Evolutionary conservation across 192 early-diverging fungal species (phyloP), one percentile per base, ranked within the genome.

Genomic region (Fimicolochytrium jonesii): DNA sequence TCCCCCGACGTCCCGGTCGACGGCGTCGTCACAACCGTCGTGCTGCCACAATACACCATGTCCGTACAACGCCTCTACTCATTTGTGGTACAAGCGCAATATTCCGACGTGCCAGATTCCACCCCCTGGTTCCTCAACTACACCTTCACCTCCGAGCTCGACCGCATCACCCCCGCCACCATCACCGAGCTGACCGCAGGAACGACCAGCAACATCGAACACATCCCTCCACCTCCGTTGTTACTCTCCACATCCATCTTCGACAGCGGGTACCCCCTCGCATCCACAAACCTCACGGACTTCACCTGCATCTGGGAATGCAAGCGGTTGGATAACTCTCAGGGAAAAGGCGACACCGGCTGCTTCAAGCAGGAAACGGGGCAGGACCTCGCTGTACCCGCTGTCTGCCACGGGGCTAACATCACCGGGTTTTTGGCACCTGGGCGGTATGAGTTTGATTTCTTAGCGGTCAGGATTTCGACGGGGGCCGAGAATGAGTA

Each of bases 281-380:
- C 42, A n/a, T 13, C 53, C 6, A 55, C 53, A 2, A 55, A 55
- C 32, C 13, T 30, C 3, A 36, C 53, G 2, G 53, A 55, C 35
- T 59, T 59, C 39, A 42, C 56, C 5, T 59, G 56, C 43, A 59
- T 45, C 22, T 59, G 56, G 56, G 28, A 11, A 20, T 59, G 56
- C 39, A 18, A 4, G 25, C 6, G 13, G 13, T 33, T 25, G 26
- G 9, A 22, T 30, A 30, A 45, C 25, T n/a, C n/a, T n/a, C n/a
- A n/a, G n/a, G 42, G 11, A 4, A 44, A 36, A 17, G 54, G 32
- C 18, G 26, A 10, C 36, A 34, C 18, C 9, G 25, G 25, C 3
- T 42, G 56, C 39, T 30, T 4, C 5, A 45, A 45, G 28, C 56
- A 44, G 3, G 56, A 59, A 23, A 59, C 37, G 39, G 37, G 41